Conservation (phyloP, 75 land plant species). For the Picea sitchensis region DNA sequence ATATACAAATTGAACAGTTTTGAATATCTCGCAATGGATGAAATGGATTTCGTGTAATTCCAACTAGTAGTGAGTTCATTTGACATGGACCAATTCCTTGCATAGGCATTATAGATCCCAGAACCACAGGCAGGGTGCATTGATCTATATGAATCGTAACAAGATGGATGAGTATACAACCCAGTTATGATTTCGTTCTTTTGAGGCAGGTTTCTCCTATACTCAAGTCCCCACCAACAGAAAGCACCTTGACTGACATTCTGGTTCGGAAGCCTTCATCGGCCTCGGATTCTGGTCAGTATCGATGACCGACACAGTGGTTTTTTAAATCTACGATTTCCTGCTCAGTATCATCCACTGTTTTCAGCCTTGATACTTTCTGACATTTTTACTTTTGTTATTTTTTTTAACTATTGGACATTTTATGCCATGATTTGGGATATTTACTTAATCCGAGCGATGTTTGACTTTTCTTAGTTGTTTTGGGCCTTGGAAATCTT, state of each 20-base stretch:
- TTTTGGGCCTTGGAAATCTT: background rate
- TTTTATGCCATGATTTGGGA: too few relatives aligned
- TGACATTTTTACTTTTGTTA: too few relatives aligned
- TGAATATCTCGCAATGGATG: background rate
- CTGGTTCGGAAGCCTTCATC: conserved; percentile 46
- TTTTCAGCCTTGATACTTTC: too few relatives aligned
- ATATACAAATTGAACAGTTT: background rate
- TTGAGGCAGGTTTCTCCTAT: conserved; percentile 43
- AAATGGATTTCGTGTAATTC: background rate
- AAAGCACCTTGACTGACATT: conserved; percentile 64
- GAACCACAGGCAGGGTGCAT: background rate
- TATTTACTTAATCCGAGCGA: too few relatives aligned
- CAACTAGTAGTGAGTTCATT: background rate
- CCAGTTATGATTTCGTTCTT: background rate
- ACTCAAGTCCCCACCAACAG: conserved; percentile 37
- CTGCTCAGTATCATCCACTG: background rate
- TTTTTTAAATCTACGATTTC: background rate
- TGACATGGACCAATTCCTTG: background rate
- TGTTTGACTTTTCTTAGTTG: background rate
- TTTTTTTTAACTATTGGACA: too few relatives aligned
- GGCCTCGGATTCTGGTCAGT: conserved; percentile 33
- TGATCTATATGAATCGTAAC: background rate
- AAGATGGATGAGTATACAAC: background rate
- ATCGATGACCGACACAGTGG: background rate
- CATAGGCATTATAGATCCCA: background rate